phyloP scores from a whole-genome alignment of 2,329 filamentous ascomycete genomes.

The Sordariomycetes sp. region DNA sequence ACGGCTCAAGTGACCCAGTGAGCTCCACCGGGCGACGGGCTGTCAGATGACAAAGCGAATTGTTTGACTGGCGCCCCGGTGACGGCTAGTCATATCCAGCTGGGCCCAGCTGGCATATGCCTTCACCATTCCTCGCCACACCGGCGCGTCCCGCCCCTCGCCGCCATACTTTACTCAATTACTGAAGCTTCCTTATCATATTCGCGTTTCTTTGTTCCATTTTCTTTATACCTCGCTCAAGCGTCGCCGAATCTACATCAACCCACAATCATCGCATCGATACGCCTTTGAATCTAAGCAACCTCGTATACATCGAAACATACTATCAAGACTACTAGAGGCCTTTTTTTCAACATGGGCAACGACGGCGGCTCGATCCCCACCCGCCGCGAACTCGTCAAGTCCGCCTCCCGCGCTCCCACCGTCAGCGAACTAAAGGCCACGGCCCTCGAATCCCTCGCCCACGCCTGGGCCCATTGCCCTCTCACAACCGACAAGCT shows the following conservation, averaged over 20 bases:
- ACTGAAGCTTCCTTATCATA: too few species aligned
- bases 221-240: too few species aligned
- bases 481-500: slow-evolving; percentile 72
- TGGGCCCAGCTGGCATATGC: background rate
- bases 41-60: background rate
- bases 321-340: background rate
- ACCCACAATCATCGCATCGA: too few species aligned
- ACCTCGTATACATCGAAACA: background rate
- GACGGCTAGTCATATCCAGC: background rate
- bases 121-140: too few species aligned
- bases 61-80: background rate
- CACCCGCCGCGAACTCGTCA: slow-evolving; percentile 89
- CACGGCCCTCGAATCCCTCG: slow-evolving; percentile 69
- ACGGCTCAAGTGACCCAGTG: background rate
- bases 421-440: slow-evolving; percentile 83
- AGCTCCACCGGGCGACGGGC: background rate
- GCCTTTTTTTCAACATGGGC: slow-evolving; percentile 56
- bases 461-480: slow-evolving; percentile 78
- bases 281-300: too few species aligned
- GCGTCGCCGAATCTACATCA: too few species aligned
- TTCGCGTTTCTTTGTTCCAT: too few species aligned
- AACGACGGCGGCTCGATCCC: slow-evolving; percentile 97
- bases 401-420: slow-evolving; percentile 72
- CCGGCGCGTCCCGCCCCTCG: too few species aligned
- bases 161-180: too few species aligned